phyloP scores from a whole-genome alignment of 2,329 filamentous ascomycete genomes.

The Onygenales sp. region DNA sequence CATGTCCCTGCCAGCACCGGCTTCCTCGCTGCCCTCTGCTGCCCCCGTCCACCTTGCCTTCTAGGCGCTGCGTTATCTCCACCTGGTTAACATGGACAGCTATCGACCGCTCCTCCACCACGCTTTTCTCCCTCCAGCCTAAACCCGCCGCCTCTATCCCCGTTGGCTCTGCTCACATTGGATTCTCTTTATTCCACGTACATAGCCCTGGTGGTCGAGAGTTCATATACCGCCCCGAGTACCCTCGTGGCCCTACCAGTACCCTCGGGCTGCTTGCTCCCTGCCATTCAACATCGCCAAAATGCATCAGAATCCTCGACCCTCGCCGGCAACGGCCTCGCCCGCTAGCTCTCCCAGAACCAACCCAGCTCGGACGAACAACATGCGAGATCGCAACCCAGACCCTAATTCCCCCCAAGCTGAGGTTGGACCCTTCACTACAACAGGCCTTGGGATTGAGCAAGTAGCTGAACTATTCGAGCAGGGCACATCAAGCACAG shows the following conservation, averaged over 20 bases:
- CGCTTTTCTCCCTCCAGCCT: constrained; percentile 25
- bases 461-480: constrained; percentile 36
- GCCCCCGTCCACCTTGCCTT: background rate
- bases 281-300: constrained; percentile 16
- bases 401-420: constrained; percentile 41
- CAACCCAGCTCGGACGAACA: constrained; percentile 64
- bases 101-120: constrained; percentile 17
- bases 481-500: constrained; percentile 33
- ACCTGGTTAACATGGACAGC: constrained; percentile 32
- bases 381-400: constrained; percentile 60
- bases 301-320: constrained; percentile 88
- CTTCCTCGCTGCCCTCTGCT: background rate
- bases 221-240: background rate
- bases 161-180: background rate
- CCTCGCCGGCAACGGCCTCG: constrained; percentile 61
- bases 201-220: background rate
- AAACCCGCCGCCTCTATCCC: constrained; percentile 18
- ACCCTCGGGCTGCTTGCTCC: background rate
- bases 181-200: background rate
- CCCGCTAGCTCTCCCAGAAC: constrained; percentile 63
- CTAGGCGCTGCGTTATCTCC: background rate
- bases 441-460: constrained; percentile 42
- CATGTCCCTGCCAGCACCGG: background rate
- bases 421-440: constrained; percentile 41
- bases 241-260: background rate